A percentile compares a stretch with the other conserved stretches of the same genome.
These are phyloP conservation scores for Athelia psychrophila DNA, from an alignment of 1,284 basidiomycete species.

Conservation along the genomic window DNA sequence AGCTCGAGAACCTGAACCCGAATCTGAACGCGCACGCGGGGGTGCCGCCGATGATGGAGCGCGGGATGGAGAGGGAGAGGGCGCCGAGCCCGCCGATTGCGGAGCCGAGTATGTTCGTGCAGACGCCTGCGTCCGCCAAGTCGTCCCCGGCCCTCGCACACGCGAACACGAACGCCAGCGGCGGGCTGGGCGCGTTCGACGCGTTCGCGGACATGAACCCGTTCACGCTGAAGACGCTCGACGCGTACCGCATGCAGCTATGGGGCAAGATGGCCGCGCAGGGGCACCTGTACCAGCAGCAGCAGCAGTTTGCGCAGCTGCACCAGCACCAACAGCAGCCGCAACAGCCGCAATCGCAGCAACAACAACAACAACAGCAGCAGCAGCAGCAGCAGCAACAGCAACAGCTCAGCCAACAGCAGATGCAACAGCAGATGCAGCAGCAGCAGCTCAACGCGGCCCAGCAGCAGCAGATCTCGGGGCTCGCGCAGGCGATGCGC, in stretches of 20 bases:
- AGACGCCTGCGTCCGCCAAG: conserved; percentile 10
- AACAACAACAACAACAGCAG: conserved; percentile 2
- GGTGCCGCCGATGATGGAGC: conserved; percentile 6
- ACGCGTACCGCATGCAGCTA: conserved; percentile 83
- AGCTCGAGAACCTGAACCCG: conserved; percentile 84
- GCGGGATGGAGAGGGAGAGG: conserved; percentile 6
- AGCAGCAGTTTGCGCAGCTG: conserved; percentile 33
- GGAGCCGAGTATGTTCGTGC: background rate
- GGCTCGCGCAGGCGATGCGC: conserved; percentile 49
- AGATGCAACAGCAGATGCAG: conserved; percentile 30
- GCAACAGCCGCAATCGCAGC: too few relatives aligned
- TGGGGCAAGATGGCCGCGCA: conserved; percentile 76
- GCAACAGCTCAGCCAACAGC: conserved; percentile 32
- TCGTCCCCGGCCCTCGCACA: conserved; percentile 2
- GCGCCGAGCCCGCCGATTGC: conserved; percentile 9
- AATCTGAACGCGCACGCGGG: conserved; percentile 45
- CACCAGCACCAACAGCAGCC: conserved; percentile 26
- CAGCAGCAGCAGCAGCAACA: conserved; percentile 6
- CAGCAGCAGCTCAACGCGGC: too few relatives aligned
- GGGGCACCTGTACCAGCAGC: conserved; percentile 19
- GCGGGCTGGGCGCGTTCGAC: conserved; percentile 48
- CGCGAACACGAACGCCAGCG: conserved; percentile 15
- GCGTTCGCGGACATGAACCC: conserved; percentile 74
- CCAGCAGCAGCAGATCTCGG: conserved; percentile 34
- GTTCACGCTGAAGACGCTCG: conserved; percentile 81